Evolutionary conservation across 2,329 filamentous ascomycete genomes (phyloP), one percentile per base, ranked within the genome.

Genomic region (Aaosphaeria arxii): DNA sequence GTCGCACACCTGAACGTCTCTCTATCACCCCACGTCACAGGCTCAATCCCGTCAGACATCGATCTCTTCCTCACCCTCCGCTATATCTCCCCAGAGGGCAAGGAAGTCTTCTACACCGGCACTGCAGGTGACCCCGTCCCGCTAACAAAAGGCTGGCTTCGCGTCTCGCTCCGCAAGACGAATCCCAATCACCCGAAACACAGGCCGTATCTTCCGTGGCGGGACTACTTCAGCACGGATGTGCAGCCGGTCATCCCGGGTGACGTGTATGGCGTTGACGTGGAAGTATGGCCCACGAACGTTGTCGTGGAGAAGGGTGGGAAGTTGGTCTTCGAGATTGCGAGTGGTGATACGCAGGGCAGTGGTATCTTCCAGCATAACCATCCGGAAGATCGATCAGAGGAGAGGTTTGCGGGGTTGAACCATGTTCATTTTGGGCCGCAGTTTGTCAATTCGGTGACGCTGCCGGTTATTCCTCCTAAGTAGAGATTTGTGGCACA

Each of bases 221-320:
- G 83, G 5, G 77, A 85, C 43, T 87, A 86, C 57, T 71, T 75
- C 13, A 78, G 75, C 35, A 78, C 70, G 0, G 83, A 86, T 50
- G 61, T 67, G 11, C 63, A 58, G 48, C 72, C 76, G 1, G 81
- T 86, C 6, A 73, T 77, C 30, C 69, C 74, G 0, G 79, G 77
- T 0, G 77, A 82, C 46, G 70, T 83, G 0, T 86, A 87, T 55
- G 66, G 62, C 0, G 80, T 85, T 0, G 83, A 86, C 51, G 71
- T 86, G 0, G 83, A 86, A 61, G 62, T 86, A 0, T 86, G 83
- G 84, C 82, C 83, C 0, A 85, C 83, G 0, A 83, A 83, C 50
- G 80, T 85, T 0, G 68, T 84, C 0, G 68, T 77, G 1, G 75
- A 74, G 51, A 72, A 74, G 51, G 81, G 81, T 0, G 77, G 74